Evolutionary conservation across 1,139 yeast genomes (phyloP).

Genomic region (Yamadazyma friedrichii): DNA sequence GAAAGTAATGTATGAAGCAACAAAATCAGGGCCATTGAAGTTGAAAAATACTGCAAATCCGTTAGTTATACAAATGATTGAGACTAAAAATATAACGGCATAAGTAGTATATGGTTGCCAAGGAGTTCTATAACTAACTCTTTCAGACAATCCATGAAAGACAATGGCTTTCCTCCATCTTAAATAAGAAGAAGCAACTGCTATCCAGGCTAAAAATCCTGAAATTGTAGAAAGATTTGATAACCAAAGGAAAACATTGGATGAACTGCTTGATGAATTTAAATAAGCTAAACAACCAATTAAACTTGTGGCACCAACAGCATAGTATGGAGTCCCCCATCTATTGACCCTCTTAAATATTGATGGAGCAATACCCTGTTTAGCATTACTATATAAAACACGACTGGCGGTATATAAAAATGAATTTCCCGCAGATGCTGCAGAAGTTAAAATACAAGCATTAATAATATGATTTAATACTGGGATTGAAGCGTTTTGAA

Average conservation of each 20-base stretch:
- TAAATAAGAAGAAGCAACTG: constrained; percentile 43
- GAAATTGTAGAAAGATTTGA: constrained; percentile 71
- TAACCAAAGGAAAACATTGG: constrained; percentile 61
- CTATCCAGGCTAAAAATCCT: constrained; percentile 69
- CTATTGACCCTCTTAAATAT: constrained; percentile 56
- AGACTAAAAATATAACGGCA: constrained; percentile 45
- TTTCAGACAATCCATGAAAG: constrained; percentile 38
- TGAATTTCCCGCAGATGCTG: constrained; percentile 72
- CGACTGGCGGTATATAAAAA: constrained; percentile 72
- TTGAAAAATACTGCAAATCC: constrained; percentile 60
- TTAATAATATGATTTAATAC: constrained; percentile 66
- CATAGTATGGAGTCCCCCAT: constrained; percentile 61
- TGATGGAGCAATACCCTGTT: constrained; percentile 62
- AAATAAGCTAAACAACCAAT: constrained; percentile 57
- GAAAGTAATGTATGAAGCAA: constrained; percentile 62
- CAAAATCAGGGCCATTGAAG: constrained; percentile 50
- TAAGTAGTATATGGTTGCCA: constrained; percentile 53
- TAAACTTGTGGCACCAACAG: constrained; percentile 34
- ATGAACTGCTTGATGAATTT: constrained; percentile 54
- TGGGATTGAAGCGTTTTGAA: constrained; percentile 59
- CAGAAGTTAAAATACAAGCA: constrained; percentile 65
- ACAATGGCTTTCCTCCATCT: constrained; percentile 55
- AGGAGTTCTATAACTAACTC: constrained; percentile 48
- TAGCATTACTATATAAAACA: constrained; percentile 62
- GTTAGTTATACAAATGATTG: constrained; percentile 51